Evolutionary conservation across 1,139 yeast species (phyloP).

Genomic region (Candida dubliniensis): DNA sequence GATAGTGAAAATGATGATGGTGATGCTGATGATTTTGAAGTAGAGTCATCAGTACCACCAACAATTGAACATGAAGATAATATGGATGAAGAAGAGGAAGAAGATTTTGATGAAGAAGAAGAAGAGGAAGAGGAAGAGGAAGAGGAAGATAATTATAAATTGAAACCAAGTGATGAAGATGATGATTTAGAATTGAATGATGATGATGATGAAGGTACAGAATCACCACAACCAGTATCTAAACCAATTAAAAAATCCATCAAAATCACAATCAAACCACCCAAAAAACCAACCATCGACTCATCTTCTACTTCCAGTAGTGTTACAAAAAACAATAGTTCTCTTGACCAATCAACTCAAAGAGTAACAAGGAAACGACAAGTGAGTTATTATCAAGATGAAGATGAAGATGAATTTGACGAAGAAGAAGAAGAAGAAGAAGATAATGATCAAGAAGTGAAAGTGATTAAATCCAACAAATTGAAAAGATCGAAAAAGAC

Average conservation of each 20-base stretch:
- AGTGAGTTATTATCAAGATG: slow-evolving; percentile 35
- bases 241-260: slow-evolving; percentile 9
- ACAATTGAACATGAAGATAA: slow-evolving; percentile 18
- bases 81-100: slow-evolving; percentile 19
- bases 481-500: slow-evolving; percentile 1
- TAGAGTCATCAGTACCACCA: slow-evolving; percentile 9
- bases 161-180: slow-evolving; percentile 44
- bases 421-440: slow-evolving; percentile 22
- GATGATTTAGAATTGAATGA: slow-evolving; percentile 38
- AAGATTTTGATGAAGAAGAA: slow-evolving; percentile 30
- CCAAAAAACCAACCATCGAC: slow-evolving; percentile 9
- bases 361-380: slow-evolving; percentile 33
- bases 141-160: slow-evolving; percentile 26
- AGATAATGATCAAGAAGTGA: slow-evolving; percentile 12
- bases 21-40: slow-evolving; percentile 7
- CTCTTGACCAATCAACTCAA: slow-evolving; percentile 7
- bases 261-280: slow-evolving; percentile 16
- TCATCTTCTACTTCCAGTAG: slow-evolving; percentile 3
- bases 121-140: background rate
- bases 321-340: slow-evolving; percentile 1
- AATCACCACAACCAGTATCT: slow-evolving; percentile 1
- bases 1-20: slow-evolving; percentile 9
- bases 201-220: slow-evolving; percentile 23
- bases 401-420: slow-evolving; percentile 30
- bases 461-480: slow-evolving; percentile 4